Conservation (phyloP, 1,139 yeast genomes). For the Kurtzmaniella natalensis region DNA sequence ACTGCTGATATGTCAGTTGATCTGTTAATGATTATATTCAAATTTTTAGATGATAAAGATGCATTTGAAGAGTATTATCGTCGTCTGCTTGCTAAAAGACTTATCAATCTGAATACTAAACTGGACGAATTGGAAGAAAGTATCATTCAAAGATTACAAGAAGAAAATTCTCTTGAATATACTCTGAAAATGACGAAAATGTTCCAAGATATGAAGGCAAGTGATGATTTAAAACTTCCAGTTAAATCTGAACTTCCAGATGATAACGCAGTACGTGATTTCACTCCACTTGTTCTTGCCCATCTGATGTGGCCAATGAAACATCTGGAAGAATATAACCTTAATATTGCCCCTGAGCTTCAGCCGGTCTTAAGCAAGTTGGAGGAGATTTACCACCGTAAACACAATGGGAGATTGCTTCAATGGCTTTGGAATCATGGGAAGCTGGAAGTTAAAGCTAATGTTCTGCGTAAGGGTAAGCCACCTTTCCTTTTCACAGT, state of each 20-base stretch:
- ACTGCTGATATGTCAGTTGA: slow-evolving; percentile 71
- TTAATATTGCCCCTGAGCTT: slow-evolving; percentile 50
- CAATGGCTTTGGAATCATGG: slow-evolving; percentile 97
- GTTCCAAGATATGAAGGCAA: slow-evolving; percentile 92
- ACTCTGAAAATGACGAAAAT: slow-evolving; percentile 92
- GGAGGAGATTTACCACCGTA: slow-evolving; percentile 61
- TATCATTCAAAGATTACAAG: slow-evolving; percentile 81
- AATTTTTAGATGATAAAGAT: slow-evolving; percentile 89
- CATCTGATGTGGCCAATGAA: slow-evolving; percentile 87
- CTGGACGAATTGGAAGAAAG: slow-evolving; percentile 83
- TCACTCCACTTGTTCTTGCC: slow-evolving; percentile 76
- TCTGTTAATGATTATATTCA: slow-evolving; percentile 83
- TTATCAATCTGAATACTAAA: slow-evolving; percentile 79
- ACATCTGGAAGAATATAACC: slow-evolving; percentile 38
- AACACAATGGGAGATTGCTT: slow-evolving; percentile 84
- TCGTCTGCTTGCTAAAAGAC: slow-evolving; percentile 80
- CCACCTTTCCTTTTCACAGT: slow-evolving; percentile 82
- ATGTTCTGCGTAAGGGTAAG: slow-evolving; percentile 74
- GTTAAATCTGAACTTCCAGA: slow-evolving; percentile 50
- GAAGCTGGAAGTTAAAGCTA: slow-evolving; percentile 90
- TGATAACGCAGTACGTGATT: slow-evolving; percentile 44
- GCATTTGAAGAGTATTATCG: slow-evolving; percentile 93
- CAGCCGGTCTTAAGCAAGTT: slow-evolving; percentile 62
- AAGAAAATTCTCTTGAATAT: slow-evolving; percentile 88
- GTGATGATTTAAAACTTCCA: slow-evolving; percentile 67